Percentiles rank a stretch among this genome's conserved stretches.
Evolutionary conservation across 1,284 basidiomycete genomes (phyloP).

Genomic region (Melampsora abietis-canadensis): DNA sequence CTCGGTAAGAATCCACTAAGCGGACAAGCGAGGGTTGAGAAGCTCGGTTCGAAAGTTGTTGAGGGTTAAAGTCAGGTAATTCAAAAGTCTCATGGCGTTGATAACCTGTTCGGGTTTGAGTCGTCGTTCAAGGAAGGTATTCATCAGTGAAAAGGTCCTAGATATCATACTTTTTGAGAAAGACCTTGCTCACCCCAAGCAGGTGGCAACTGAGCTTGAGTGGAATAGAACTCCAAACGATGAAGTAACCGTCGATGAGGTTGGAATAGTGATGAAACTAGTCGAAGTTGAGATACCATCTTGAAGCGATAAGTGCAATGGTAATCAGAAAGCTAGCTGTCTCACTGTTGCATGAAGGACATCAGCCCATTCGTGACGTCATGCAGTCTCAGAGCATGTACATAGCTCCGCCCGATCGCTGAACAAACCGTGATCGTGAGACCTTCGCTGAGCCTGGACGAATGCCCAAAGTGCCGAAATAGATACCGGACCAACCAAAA

Average conservation of each 20-base stretch:
- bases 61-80: slow-evolving; percentile 56
- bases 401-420: too few relatives aligned
- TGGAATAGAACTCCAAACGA: neutral
- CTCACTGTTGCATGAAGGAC: too few relatives aligned
- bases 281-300: too few relatives aligned
- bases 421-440: too few relatives aligned
- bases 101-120: slow-evolving; percentile 11
- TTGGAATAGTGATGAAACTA: too few relatives aligned
- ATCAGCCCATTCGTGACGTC: too few relatives aligned
- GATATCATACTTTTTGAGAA: neutral
- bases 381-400: too few relatives aligned
- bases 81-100: slow-evolving; percentile 26
- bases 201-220: slow-evolving; percentile 1
- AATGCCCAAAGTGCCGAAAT: too few relatives aligned
- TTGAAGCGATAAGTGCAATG: too few relatives aligned
- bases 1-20: slow-evolving; percentile 77
- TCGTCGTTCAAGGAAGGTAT: neutral
- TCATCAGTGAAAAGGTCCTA: neutral
- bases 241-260: neutral
- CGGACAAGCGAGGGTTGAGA: slow-evolving; percentile 73
- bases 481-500: too few relatives aligned
- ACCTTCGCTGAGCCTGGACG: too few relatives aligned
- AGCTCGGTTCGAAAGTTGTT: slow-evolving; percentile 71
- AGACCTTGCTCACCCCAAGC: neutral
- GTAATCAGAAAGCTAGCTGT: too few relatives aligned